Percentiles rank a stretch among this genome's conserved stretches.
phyloP scores from a whole-genome alignment of 208 protist genomes.

The Acanthamoeba rhysodes region DNA sequence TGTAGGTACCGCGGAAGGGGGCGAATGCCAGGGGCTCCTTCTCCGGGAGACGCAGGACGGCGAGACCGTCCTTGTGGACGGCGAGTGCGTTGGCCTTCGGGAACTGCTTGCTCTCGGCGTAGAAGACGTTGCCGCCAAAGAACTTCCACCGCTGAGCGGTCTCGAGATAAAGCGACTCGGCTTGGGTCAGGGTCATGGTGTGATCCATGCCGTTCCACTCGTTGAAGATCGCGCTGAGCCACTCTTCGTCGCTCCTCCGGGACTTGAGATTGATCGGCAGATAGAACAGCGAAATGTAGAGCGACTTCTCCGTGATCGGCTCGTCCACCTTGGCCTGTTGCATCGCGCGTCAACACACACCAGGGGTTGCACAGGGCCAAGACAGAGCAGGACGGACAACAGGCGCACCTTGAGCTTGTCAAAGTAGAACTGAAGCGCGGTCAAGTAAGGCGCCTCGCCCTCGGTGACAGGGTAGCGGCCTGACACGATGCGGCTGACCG shows the following conservation, averaged over 20 bases:
- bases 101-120: conserved; percentile 31
- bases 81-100: not conserved
- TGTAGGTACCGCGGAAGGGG: not conserved
- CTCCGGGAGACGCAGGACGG: not conserved
- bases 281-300: not conserved
- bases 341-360: not conserved
- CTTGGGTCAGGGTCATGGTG: not conserved
- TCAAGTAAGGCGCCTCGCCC: conserved; percentile 18
- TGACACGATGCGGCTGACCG: not conserved
- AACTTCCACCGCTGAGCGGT: conserved; percentile 9
- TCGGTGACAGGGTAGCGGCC: not conserved
- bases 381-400: too few relatives aligned
- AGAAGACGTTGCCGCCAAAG: conserved; percentile 44
- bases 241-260: conserved; percentile 6
- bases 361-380: not conserved
- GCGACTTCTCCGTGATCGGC: not conserved
- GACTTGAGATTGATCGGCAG: not conserved
- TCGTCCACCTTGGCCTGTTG: not conserved
- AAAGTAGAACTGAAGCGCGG: conserved; percentile 6
- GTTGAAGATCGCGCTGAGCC: conserved; percentile 6
- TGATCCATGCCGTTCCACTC: not conserved
- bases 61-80: conserved; percentile 12
- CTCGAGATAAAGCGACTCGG: not conserved
- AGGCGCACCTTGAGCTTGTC: conserved; percentile 11
- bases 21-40: conserved; percentile 44